Conservation (phyloP, 2,329 filamentous ascomycete genomes). For the Celoporthe dispersa region DNA sequence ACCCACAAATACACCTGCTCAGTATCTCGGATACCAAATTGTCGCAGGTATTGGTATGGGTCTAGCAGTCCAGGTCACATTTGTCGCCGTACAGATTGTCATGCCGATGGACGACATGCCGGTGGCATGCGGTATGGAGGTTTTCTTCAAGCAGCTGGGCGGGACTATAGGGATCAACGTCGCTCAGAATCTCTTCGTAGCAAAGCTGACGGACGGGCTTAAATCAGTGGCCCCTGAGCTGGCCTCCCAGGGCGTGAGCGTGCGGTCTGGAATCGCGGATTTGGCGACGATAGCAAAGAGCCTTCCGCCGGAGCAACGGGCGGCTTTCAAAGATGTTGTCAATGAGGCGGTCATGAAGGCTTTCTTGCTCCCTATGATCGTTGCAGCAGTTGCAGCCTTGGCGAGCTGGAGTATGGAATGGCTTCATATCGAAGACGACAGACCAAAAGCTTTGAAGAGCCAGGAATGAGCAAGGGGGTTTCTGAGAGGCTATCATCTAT, state of each 20-base stretch:
- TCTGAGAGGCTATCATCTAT: too few species aligned
- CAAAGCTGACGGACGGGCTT: neutral
- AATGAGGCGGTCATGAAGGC: slow-evolving; percentile 3
- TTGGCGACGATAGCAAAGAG: neutral
- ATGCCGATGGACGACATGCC: slow-evolving; percentile 9
- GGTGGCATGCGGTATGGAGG: slow-evolving; percentile 10
- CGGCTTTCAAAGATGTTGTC: slow-evolving; percentile 1
- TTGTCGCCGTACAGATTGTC: slow-evolving; percentile 24
- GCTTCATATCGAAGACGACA: slow-evolving; percentile 11
- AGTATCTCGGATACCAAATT: slow-evolving; percentile 3
- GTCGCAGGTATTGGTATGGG: slow-evolving; percentile 22
- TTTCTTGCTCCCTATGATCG: slow-evolving; percentile 6
- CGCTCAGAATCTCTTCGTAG: slow-evolving; percentile 13
- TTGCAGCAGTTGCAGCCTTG: slow-evolving; percentile 4
- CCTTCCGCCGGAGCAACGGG: neutral
- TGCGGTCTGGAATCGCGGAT: slow-evolving; percentile 1
- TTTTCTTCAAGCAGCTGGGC: slow-evolving; percentile 16
- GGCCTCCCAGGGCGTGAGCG: neutral
- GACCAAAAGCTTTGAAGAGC: neutral
- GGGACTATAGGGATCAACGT: slow-evolving; percentile 11
- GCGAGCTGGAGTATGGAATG: slow-evolving; percentile 16
- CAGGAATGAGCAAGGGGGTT: neutral
- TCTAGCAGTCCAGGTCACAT: slow-evolving; percentile 13
- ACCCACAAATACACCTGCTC: neutral
- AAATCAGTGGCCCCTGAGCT: neutral